Base-by-base conservation (phyloP, 148 eudicot genomes). In the Rhododendron ferrugineum region DNA sequence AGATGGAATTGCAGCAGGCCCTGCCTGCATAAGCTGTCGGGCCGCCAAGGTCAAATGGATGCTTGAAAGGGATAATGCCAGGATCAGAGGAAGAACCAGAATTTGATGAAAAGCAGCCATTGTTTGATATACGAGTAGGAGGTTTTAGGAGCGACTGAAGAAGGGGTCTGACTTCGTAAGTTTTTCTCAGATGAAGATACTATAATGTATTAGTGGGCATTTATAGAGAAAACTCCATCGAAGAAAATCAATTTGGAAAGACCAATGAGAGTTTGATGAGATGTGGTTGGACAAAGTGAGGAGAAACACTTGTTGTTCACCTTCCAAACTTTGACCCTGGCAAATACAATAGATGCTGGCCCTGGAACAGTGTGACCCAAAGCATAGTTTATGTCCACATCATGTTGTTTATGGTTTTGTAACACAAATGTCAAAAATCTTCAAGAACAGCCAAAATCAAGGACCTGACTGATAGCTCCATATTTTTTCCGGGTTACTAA, bases 21-120 rank as follows among this genome's bases (percentile, higher is more conserved):
- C 18, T 11, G 84, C 74, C 40, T 81, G 87, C 42, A 86, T 58
- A 14, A 86, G 84, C 26, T 37, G 58, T 4, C 84, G 81, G 0
- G 87, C 73, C 1, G 56, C 87, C 9, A 83, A 16, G 32, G 84
- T 30, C 60, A 26, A 1, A 5, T 73, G 84, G 40, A 46, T 68
- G 36, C 78, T 82, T 66, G 84, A 82, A 46, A 82, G 47, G 16
- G 84, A 82, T 15, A 26, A 36, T 14, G 47, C 18, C 37, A 82
- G 2, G 56, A 56, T 23, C 60, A 81, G 70, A 74, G 84, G 28
- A 7, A 74, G 75, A 26, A 5, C 34, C 32, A 86, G 13, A 58
- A 73, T 16, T 23, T 2, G 32, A 10, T 26, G 80, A 62, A 54
- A 54, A 16, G 6, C 60, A 15, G 22, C 60, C 60, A 54, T 54